Base-by-base conservation (phyloP, 306 rosid genomes). In the Prunus salicina region DNA sequence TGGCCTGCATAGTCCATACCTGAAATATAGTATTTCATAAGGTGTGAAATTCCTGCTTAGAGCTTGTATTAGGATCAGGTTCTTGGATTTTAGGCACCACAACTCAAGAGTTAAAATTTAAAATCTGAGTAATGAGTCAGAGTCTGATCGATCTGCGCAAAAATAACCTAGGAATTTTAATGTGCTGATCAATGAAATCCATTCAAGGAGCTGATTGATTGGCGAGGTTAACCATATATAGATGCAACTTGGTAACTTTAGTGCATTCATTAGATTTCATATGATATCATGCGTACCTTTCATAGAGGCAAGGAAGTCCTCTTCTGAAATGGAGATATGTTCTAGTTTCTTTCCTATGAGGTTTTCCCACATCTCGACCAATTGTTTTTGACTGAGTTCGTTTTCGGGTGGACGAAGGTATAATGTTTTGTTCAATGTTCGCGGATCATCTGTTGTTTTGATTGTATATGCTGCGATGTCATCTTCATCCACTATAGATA, bases 361-460 rank as follows among this genome's bases (percentile, higher is more conserved):
- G 34, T 72, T 81, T 69, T 89, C 89, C 90, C 90, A 89, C 0
- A 86, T 69, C 30, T 89, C 78, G 2, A 86, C 76, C 12, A 86
- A 25, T 2, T 86, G 87, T 71, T 83, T 86, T 46, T 80, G 76
- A 0, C 89, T 80, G 38, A 76, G 74, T 15, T 71, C 69, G 62
- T 84, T 87, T 57, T 34, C 73, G 0, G 82, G 79, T 2, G 87
- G 84, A 62, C 76, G 73, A 9, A 82, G 8, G 18, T 80, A 78
- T 16, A 84, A 67, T 28, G 34, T 71, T 56, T 89, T 86, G 76
- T 82, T 89, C 80, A 86, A 68, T 12, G 87, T 84, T 74, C 83
- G 78, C 60, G 82, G 79, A 64, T 88, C 90, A 56, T 86, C 86
- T 49, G 80, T 77, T 0, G 80, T 79, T 76, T 64, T 82, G 5